Base-by-base conservation (phyloP, 352 stramenopile species). In the Pythium volutum region DNA sequence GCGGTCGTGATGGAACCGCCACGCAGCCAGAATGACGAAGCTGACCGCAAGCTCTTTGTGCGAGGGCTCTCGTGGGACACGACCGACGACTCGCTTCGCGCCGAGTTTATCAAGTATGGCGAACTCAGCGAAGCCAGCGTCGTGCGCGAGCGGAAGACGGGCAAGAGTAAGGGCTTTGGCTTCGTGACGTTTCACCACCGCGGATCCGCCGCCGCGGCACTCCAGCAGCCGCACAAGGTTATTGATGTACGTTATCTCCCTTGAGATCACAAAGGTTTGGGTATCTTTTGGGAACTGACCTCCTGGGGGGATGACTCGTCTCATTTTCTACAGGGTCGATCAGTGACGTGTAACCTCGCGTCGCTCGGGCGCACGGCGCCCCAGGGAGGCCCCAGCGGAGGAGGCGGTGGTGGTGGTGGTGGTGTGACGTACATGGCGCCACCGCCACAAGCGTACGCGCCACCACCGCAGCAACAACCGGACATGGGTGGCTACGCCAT, bases 221-320 rank as follows among this genome's bases (percentile, higher is more conserved):
- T 92, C n/a, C 67, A 80, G 48, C 70, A 83, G n/a, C 77, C 79
- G 5, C 68, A 77, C 46, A 89, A 88, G 53, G 57, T 73, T 39
- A 88, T 92, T 39, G 75, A 89, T 58, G 83, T 92, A 74, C 39
- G 75, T 79, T n/a, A n/a, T n/a, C n/a, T n/a, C n/a, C n/a, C n/a
- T n/a, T n/a, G n/a, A n/a, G n/a, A n/a, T n/a, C n/a, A n/a, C n/a
- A n/a, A n/a, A n/a, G n/a, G n/a, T n/a, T n/a, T 42, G 34, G 29
- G 23, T 31, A 27, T 48, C 1, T 27, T 4, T 27, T 8, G 12
- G 10, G n/a, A 27, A 33, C 29, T 45, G 14, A 36, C 31, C 31
- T 36, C 31, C 14, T 36, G 10, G 4, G 31, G n/a, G 16, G 16
- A 7, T 60, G 31, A 41, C 31, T 7, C 39, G 27, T 25, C 42